Evolutionary conservation across 192 early-diverging fungal species (phyloP).

Genomic region (Chytriomyces sp.): DNA sequence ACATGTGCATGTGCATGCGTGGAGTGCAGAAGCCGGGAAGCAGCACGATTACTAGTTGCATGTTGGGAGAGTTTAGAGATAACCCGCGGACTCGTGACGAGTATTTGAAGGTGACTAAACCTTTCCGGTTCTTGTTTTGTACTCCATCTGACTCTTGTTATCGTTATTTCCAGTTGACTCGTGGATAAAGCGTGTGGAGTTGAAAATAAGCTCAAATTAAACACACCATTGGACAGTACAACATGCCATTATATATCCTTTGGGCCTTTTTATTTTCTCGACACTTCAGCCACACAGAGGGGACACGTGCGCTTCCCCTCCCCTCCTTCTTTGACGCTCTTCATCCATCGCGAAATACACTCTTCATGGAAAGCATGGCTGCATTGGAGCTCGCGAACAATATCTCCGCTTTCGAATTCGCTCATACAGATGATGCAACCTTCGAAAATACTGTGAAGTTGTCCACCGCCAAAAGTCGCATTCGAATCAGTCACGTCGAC

Average conservation of each 20-base stretch:
- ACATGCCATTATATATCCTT: too few relatives aligned
- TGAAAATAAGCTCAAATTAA: not conserved
- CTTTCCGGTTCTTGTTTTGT: not conserved
- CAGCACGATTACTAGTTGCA: conserved; percentile 90
- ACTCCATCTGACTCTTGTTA: too few relatives aligned
- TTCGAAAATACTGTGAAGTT: not conserved
- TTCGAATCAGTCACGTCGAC: not conserved
- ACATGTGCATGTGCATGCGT: conserved; percentile 98
- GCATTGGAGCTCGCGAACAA: conserved; percentile 23
- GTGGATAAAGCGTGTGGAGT: not conserved
- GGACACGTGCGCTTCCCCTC: conserved; percentile 29
- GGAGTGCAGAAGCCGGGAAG: conserved; percentile 98
- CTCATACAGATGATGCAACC: conserved; percentile 28
- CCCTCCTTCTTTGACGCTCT: conserved; percentile 15
- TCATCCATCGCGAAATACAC: conserved; percentile 28
- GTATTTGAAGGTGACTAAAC: conserved; percentile 75
- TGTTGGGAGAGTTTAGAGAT: conserved; percentile 91
- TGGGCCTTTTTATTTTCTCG: not conserved
- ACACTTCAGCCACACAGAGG: conserved; percentile 20
- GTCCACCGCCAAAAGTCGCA: too few relatives aligned
- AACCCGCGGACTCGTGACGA: conserved; percentile 94
- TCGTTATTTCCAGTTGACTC: too few relatives aligned
- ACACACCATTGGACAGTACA: too few relatives aligned
- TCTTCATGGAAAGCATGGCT: conserved; percentile 29
- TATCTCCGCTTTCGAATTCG: conserved; percentile 16